phyloP scores from a whole-genome alignment of 805 yeast species.

The Torulaspora quercuum region DNA sequence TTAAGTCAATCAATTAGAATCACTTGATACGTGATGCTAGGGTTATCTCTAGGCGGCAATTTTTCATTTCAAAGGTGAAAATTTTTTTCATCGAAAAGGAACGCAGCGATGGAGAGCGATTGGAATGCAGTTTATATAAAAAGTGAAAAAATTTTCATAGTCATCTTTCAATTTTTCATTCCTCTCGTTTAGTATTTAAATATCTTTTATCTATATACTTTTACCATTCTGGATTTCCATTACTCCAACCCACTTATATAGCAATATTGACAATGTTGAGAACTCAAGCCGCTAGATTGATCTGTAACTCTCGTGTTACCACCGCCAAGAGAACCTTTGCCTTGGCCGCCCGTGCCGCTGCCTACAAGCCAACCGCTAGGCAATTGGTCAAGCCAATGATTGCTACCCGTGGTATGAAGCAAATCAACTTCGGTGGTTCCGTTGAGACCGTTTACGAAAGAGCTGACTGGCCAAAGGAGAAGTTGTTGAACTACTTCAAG shows the following conservation, averaged over 20 bases:
- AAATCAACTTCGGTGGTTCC: conserved; percentile 94
- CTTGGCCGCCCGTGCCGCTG: conserved; percentile 42
- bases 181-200: neutral
- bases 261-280: conserved; percentile 34
- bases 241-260: neutral
- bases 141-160: neutral
- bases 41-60: no score
- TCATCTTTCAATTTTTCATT: neutral
- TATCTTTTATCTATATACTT: no score
- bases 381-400: conserved; percentile 45
- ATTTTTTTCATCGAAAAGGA: conserved; percentile 6
- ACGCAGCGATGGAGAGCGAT: conserved; percentile 4
- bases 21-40: no score
- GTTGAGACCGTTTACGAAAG: conserved; percentile 97
- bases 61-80: conserved; percentile 6
- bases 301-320: conserved; percentile 41
- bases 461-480: conserved; percentile 99
- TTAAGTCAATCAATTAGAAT: no score
- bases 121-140: neutral
- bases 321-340: conserved; percentile 68
- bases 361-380: conserved; percentile 60
- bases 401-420: conserved; percentile 86
- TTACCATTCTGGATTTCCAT: neutral
- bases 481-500: conserved; percentile 93
- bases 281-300: conserved; percentile 44